phyloP scores from a whole-genome alignment of 2,329 filamentous ascomycete genomes.

The Cladophialophora bantiana region DNA sequence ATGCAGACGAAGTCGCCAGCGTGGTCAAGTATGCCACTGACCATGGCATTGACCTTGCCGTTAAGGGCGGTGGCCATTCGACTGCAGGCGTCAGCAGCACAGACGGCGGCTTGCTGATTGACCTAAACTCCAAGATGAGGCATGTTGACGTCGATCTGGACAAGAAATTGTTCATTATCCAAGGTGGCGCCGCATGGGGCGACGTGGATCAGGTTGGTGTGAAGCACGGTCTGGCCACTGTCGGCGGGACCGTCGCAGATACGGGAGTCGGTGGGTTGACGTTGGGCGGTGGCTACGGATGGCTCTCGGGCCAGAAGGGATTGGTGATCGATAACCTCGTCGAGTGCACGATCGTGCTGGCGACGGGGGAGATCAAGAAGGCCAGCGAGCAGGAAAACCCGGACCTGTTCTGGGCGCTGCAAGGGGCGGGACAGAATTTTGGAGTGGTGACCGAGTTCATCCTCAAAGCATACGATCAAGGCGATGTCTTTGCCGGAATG shows the following conservation, averaged over 20 bases:
- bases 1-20: constrained; percentile 51
- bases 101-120: constrained; percentile 62
- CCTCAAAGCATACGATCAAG: constrained; percentile 45
- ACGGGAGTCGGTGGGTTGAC: constrained; percentile 68
- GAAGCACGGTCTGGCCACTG: constrained; percentile 62
- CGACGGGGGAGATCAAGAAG: constrained; percentile 48
- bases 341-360: constrained; percentile 47
- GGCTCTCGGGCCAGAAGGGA: constrained; percentile 62
- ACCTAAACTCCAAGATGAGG: constrained; percentile 59
- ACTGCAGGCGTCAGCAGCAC: constrained; percentile 60
- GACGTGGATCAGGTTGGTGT: constrained; percentile 62
- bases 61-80: constrained; percentile 64
- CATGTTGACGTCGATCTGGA: constrained; percentile 57
- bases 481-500: constrained; percentile 47
- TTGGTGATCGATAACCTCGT: constrained; percentile 61
- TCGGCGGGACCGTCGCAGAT: constrained; percentile 68
- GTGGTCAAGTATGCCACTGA: constrained; percentile 55
- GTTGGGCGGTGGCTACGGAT: constrained; percentile 66
- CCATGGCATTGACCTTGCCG: constrained; percentile 58
- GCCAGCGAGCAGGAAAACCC: constrained; percentile 45
- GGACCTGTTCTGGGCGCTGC: constrained; percentile 53
- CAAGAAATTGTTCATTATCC: constrained; percentile 56
- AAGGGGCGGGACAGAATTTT: constrained; percentile 52
- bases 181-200: constrained; percentile 62
- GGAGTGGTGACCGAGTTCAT: constrained; percentile 55